Evolutionary conservation across 2,329 filamentous ascomycete species (phyloP).

Genomic region (Penicillium nordicum): DNA sequence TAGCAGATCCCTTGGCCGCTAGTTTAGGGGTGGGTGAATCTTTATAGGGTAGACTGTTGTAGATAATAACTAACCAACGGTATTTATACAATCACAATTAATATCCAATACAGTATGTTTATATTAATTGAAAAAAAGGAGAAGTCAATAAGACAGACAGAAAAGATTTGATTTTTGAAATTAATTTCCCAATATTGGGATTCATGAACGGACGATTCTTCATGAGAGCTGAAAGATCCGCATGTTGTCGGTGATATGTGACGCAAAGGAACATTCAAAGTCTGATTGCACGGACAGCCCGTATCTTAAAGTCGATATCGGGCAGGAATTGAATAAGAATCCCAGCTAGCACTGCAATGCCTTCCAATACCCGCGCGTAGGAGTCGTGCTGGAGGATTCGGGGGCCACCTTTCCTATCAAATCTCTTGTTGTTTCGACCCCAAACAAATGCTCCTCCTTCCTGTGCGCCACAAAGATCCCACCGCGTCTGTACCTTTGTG

Average conservation of each 20-base stretch:
- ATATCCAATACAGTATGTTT: too few relatives aligned
- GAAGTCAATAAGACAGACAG: not conserved
- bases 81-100: not conserved
- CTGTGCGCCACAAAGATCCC: not conserved
- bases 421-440: not conserved
- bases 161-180: not conserved
- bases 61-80: too few relatives aligned
- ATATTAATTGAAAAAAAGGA: not conserved
- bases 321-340: not conserved
- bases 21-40: too few relatives aligned
- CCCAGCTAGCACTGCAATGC: fast-evolving
- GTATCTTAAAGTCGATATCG: not conserved
- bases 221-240: too few relatives aligned
- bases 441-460: not conserved
- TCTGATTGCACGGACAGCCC: not conserved
- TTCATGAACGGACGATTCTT: not conserved
- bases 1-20: too few relatives aligned
- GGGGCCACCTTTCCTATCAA: not conserved
- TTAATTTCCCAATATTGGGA: not conserved
- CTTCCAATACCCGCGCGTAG: not conserved
- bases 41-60: too few relatives aligned
- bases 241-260: not conserved
- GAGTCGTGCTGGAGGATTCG: not conserved
- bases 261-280: not conserved
- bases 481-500: not conserved